phyloP scores from a whole-genome alignment of 352 stramenopile species.

The Phytophthora cryptogea region DNA sequence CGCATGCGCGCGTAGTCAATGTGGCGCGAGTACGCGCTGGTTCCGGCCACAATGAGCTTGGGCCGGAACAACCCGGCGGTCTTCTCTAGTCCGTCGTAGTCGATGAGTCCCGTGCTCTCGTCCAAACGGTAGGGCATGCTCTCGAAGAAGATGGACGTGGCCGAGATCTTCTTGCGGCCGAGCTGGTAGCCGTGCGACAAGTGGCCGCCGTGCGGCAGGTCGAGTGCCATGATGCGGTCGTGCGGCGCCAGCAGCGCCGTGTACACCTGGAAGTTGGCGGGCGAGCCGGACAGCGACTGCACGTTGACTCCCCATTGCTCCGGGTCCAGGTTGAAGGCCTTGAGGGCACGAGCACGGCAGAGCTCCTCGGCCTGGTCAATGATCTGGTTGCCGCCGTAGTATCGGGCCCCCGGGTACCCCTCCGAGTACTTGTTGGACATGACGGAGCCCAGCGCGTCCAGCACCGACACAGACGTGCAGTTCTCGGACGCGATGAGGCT shows the following conservation, averaged over 20 bases:
- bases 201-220: slow-evolving; percentile 98
- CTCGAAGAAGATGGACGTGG: slow-evolving; percentile 99
- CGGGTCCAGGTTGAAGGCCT: slow-evolving; percentile 96
- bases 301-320: slow-evolving; percentile 97
- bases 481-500: slow-evolving; percentile 99
- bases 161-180: slow-evolving; percentile 99
- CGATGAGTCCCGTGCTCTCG: slow-evolving; percentile 96
- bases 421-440: slow-evolving; percentile 99
- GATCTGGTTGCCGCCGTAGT: slow-evolving; percentile 99
- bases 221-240: slow-evolving; percentile 98
- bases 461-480: slow-evolving; percentile 97
- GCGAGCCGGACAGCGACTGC: slow-evolving; percentile 97
- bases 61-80: slow-evolving; percentile 94
- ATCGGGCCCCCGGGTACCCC: slow-evolving; percentile 94
- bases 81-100: slow-evolving; percentile 98
- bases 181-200: slow-evolving; percentile 99
- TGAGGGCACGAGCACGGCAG: slow-evolving; percentile 97
- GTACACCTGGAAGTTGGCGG: slow-evolving; percentile 99
- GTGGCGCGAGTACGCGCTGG: slow-evolving; percentile 97
- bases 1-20: slow-evolving; percentile 99
- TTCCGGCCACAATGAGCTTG: slow-evolving; percentile 99
- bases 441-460: slow-evolving; percentile 97
- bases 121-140: slow-evolving; percentile 99
- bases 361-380: slow-evolving; percentile 99
- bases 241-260: slow-evolving; percentile 98